These are phyloP conservation scores for Rheum nobile DNA, from an alignment of 148 eudicot species.

Conservation along the genomic window DNA sequence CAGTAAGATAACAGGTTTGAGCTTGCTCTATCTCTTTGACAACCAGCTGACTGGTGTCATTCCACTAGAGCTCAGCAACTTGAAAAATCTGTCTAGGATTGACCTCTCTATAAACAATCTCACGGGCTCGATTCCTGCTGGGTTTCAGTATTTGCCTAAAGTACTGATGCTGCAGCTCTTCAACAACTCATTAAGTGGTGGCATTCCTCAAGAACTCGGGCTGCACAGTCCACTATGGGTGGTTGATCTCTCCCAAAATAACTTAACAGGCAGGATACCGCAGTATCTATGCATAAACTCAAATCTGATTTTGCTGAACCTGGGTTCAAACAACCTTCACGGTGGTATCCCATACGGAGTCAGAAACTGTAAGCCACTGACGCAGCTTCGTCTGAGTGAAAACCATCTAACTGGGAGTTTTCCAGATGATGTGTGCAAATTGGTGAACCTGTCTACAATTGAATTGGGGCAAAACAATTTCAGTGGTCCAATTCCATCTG, in stretches of 20 bases:
- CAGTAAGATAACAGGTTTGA: slow-evolving; percentile 20
- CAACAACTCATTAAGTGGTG: slow-evolving; percentile 24
- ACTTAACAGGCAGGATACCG: slow-evolving; percentile 29
- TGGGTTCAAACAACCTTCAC: slow-evolving; percentile 22
- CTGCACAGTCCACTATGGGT: slow-evolving; percentile 18
- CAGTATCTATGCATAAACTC: slow-evolving; percentile 18
- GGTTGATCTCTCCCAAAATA: slow-evolving; percentile 25
- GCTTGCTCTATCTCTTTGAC: slow-evolving; percentile 22
- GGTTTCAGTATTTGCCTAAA: slow-evolving; percentile 26
- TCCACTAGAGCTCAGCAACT: slow-evolving; percentile 18
- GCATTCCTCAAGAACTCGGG: slow-evolving; percentile 27
- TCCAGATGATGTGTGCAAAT: slow-evolving; percentile 67
- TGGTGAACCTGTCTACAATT: slow-evolving; percentile 53
- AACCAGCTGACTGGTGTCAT: slow-evolving; percentile 27
- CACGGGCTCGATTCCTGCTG: slow-evolving; percentile 26
- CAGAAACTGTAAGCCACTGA: slow-evolving; percentile 72
- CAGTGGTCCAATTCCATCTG: slow-evolving; percentile 66
- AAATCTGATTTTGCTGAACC: slow-evolving; percentile 19
- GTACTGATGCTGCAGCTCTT: slow-evolving; percentile 24
- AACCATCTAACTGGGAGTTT: slow-evolving; percentile 62
- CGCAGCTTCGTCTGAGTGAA: slow-evolving; percentile 58
- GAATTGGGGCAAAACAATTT: slow-evolving; percentile 73
- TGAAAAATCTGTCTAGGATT: slow-evolving; percentile 23
- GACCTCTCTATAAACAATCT: slow-evolving; percentile 27
- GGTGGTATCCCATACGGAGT: slow-evolving; percentile 59